Evolutionary conservation across 768 basidiomycete genomes (phyloP).

Genomic region (Phallus indusiatus): DNA sequence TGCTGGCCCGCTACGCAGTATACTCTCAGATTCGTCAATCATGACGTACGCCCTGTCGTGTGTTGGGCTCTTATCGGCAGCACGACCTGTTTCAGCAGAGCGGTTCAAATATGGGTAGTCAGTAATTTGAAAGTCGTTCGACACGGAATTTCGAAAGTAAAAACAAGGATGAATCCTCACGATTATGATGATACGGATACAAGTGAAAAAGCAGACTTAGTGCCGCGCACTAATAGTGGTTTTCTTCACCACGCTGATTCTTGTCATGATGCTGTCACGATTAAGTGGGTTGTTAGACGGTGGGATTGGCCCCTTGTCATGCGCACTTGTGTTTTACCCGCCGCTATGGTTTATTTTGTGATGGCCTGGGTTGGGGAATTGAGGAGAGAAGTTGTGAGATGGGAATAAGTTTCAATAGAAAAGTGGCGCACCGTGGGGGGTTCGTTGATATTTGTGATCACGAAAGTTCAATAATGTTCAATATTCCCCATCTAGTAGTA

Average conservation of each 20-base stretch:
- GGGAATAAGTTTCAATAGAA: too few species aligned
- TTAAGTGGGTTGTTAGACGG: conserved; percentile 48
- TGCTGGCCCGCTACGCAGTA: conserved; percentile 93
- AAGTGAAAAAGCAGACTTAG: conserved; percentile 24
- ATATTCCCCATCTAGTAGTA: too few species aligned
- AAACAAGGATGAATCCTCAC: conserved; percentile 1
- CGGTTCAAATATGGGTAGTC: conserved; percentile 93
- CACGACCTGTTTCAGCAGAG: conserved; percentile 73
- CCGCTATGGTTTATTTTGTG: conserved; percentile 62
- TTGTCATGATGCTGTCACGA: conserved; percentile 9
- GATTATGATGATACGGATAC: conserved; percentile 28
- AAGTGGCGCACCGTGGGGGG: too few species aligned
- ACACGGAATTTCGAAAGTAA: conserved; percentile 14
- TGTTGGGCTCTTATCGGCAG: conserved; percentile 89
- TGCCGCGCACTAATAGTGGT: conserved; percentile 13
- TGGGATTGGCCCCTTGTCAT: conserved; percentile 79
- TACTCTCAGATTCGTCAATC: conserved; percentile 66
- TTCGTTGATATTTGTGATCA: too few species aligned
- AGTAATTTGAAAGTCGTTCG: conserved; percentile 53
- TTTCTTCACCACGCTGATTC: background rate
- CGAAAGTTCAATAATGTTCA: too few species aligned
- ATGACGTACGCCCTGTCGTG: conserved; percentile 63
- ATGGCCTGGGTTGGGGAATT: conserved; percentile 63
- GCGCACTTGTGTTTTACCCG: conserved; percentile 62
- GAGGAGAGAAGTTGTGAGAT: conserved; percentile 25